phyloP scores from a whole-genome alignment of 1,139 yeast genomes.

The Hyphopichia khmerensis region DNA sequence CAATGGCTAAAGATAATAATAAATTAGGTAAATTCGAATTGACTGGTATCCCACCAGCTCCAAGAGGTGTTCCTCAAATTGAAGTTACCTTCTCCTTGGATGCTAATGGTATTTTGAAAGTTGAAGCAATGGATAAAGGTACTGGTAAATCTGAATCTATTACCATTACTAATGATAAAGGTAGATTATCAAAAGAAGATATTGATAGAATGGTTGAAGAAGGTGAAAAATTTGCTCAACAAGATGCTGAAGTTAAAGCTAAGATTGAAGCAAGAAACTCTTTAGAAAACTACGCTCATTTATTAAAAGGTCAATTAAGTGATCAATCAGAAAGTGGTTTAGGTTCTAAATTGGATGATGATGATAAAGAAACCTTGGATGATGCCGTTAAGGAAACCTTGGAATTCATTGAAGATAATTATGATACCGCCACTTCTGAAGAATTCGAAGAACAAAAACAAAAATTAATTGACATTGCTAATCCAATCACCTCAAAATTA shows the following conservation, averaged over 20 bases:
- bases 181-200: conserved; percentile 90
- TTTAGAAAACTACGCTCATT: conserved; percentile 47
- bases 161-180: conserved; percentile 95
- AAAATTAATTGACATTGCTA: conserved; percentile 77
- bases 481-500: conserved; percentile 90
- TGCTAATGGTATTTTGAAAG: conserved; percentile 50
- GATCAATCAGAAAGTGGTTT: conserved; percentile 63
- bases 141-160: conserved; percentile 82
- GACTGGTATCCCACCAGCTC: conserved; percentile 49
- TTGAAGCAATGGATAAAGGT: conserved; percentile 47
- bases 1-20: conserved; percentile 47
- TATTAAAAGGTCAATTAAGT: conserved; percentile 54
- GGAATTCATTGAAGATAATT: conserved; percentile 89
- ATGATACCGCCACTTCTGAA: conserved; percentile 83
- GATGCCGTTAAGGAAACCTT: conserved; percentile 87
- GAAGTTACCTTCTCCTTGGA: conserved; percentile 48
- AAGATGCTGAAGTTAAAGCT: conserved; percentile 77
- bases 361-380: conserved; percentile 84
- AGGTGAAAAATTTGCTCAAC: conserved; percentile 87
- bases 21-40: conserved; percentile 47
- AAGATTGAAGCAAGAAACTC: conserved; percentile 68
- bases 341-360: conserved; percentile 80
- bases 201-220: conserved; percentile 94
- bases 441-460: conserved; percentile 94
- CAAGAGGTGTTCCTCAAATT: conserved; percentile 51